These are phyloP conservation scores for Dendrostoma leiphaemia DNA, from an alignment of 2,329 filamentous ascomycete genomes.

Conservation along the genomic window DNA sequence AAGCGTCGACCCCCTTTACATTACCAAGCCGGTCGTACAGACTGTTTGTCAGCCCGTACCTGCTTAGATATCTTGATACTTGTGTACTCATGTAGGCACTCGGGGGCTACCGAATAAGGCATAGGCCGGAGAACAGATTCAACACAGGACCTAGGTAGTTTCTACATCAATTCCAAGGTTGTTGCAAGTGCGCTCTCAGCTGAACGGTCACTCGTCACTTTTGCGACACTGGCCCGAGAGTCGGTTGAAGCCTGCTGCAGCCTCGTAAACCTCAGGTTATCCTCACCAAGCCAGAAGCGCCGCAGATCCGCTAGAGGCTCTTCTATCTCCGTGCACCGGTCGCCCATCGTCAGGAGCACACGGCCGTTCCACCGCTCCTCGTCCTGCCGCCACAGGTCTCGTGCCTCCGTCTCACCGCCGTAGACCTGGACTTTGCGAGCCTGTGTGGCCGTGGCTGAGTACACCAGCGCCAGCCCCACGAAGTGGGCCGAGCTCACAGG, in stretches of 20 bases:
- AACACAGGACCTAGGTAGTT: too few relatives aligned
- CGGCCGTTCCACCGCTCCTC: constrained; percentile 32
- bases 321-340: constrained; percentile 35
- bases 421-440: constrained; percentile 31
- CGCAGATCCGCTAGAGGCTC: constrained; percentile 23
- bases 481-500: constrained; percentile 31
- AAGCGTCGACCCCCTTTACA: too few relatives aligned
- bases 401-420: constrained; percentile 29
- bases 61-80: too few relatives aligned
- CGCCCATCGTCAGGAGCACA: constrained; percentile 33
- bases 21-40: too few relatives aligned
- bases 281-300: constrained; percentile 31
- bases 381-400: neutral
- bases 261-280: constrained; percentile 27
- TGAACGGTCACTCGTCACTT: too few relatives aligned
- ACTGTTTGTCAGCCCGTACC: too few relatives aligned
- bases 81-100: too few relatives aligned
- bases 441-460: constrained; percentile 35
- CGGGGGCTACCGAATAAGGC: too few relatives aligned
- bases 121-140: too few relatives aligned
- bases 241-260: constrained; percentile 31
- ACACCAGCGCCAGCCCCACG: constrained; percentile 35
- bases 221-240: too few relatives aligned
- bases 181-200: too few relatives aligned
- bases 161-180: too few relatives aligned